phyloP scores from a whole-genome alignment of 306 rosid species.

The Gastrolobium villosum region DNA sequence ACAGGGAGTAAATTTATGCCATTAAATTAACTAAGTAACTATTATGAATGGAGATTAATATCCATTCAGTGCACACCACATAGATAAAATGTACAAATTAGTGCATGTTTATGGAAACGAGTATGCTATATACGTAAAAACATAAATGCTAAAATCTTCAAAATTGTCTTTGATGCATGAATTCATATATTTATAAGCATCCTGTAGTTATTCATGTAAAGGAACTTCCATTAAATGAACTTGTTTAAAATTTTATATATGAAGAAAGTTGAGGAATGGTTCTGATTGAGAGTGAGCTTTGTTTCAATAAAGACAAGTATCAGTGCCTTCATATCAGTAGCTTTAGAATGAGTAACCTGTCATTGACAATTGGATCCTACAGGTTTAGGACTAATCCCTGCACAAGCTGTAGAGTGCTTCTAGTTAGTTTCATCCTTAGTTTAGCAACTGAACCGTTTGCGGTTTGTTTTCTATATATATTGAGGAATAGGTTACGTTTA shows the following conservation, averaged over 20 bases:
- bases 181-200: not conserved
- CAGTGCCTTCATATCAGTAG: not conserved
- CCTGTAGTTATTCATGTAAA: not conserved
- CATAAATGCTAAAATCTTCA: not conserved
- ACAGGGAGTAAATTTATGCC: not conserved
- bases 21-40: not conserved
- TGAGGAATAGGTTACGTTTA: no score
- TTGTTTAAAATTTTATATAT: not conserved
- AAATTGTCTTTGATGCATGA: not conserved
- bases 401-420: not conserved
- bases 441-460: not conserved
- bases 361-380: not conserved
- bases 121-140: not conserved
- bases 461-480: conserved; percentile 3
- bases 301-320: conserved; percentile 5
- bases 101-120: conserved; percentile 9
- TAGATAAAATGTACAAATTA: not conserved
- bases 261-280: conserved; percentile 15
- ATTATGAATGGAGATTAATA: conserved; percentile 1
- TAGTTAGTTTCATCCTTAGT: not conserved
- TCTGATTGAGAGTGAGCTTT: conserved; percentile 6
- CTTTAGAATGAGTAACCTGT: conserved; percentile 11
- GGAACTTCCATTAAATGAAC: not conserved
- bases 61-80: not conserved
- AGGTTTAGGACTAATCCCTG: not conserved